Base-by-base conservation (phyloP, 345 rosid genomes). In the Camelina sativa region DNA sequence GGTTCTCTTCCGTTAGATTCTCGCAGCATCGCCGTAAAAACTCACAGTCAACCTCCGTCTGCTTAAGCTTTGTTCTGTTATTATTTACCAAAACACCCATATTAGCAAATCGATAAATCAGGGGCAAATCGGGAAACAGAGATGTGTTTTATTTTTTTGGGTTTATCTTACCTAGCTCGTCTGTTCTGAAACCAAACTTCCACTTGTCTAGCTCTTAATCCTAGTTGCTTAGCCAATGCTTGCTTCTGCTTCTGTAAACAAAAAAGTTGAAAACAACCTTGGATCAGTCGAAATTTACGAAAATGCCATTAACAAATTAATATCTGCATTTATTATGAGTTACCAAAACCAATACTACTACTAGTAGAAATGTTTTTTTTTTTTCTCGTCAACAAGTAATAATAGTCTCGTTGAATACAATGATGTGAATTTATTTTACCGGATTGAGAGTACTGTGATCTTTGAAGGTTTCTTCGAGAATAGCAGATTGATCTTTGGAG, bases 121-220 rank as follows among this genome's bases (percentile, higher is more conserved):
- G 30, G 47, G 30, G 51, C 3, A 38, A 34, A n/a, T 56, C 8
- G 15, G 64, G 12, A 65, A 56, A 2, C 5, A 35, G 3, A 64
- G 30, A 13, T 1, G 64, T 1, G 64, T 40, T 52, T 68, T 3
- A 17, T 60, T 7, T 20, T 8, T 20, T 2, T 7, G 61, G 5
- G 8, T 22, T 6, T 10, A 37, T 37, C 40, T 80, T 71, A 91
- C 98, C 98, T 89, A 51, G 99, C 99, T 81, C 99, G 85, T 76
- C 99, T 85, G 86, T 95, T 95, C 71, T 95, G 99, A 80, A 95
- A 95, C 99, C 99, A 95, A 11, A 95, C 99, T 76, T 95, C 99
- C 12, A 95, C 98, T 71, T 95, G 98, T 57, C 99, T 83, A 7
- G 98, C 86, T 72, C 91, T 83, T 64, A 95, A 83, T 15, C 94